Conservation (phyloP, 2,329 filamentous ascomycete genomes). For the Blastomyces parvus region DNA sequence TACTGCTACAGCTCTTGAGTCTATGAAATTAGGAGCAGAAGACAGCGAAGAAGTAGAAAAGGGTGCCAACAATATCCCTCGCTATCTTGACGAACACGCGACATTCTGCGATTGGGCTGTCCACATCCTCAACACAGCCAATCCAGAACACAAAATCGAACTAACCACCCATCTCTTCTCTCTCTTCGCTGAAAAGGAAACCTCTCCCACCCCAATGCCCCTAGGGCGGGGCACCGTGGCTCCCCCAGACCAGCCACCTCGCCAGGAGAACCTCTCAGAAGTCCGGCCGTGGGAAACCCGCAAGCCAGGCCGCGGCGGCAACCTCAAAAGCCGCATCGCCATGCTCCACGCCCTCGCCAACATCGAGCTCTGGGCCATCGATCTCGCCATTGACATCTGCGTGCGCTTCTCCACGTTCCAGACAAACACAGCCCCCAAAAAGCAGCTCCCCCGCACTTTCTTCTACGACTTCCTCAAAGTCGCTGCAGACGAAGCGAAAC, state of each 20-base stretch:
- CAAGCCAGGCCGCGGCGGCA: slow-evolving; percentile 34
- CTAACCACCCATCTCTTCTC: slow-evolving; percentile 38
- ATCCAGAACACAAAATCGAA: slow-evolving; percentile 41
- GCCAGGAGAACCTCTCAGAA: slow-evolving; percentile 30
- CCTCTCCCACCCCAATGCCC: slow-evolving; percentile 33
- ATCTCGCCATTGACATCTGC: slow-evolving; percentile 41
- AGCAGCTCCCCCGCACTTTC: slow-evolving; percentile 35
- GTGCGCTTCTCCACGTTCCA: slow-evolving; percentile 39
- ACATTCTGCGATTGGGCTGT: slow-evolving; percentile 42
- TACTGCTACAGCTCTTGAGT: slow-evolving; percentile 1
- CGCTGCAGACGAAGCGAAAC: slow-evolving; percentile 41
- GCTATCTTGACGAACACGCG: slow-evolving; percentile 33
- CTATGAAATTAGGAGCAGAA: slow-evolving; percentile 6
- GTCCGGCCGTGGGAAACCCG: slow-evolving; percentile 36
- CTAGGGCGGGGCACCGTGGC: slow-evolving; percentile 31
- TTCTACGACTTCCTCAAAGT: slow-evolving; percentile 44
- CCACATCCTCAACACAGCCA: slow-evolving; percentile 37
- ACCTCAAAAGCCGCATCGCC: slow-evolving; percentile 36
- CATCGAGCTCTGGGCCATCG: slow-evolving; percentile 42
- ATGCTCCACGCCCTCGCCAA: slow-evolving; percentile 43
- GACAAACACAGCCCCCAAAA: slow-evolving; percentile 21
- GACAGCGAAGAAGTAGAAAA: not conserved
- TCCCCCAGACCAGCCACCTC: slow-evolving; percentile 35
- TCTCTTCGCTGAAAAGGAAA: slow-evolving; percentile 33
- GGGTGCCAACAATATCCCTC: slow-evolving; percentile 13